phyloP scores from a whole-genome alignment of 768 basidiomycete species.

The Xanthoconium purpureum region DNA sequence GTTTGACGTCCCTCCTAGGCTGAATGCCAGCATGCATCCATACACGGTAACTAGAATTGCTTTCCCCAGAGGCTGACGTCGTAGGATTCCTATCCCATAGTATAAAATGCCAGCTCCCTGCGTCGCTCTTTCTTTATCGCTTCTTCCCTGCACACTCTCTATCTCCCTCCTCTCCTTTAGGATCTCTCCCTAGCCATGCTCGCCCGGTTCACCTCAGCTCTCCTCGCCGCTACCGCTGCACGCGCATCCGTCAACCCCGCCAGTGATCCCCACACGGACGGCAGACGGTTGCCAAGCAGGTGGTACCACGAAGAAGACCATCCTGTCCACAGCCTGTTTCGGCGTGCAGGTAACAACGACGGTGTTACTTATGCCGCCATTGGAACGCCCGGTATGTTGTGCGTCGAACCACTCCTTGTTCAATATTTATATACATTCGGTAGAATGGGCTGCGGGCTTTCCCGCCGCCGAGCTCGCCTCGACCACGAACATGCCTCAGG shows the following conservation, averaged over 20 bases:
- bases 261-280: slow-evolving; percentile 18
- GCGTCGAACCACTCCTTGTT: background rate
- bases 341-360: slow-evolving; percentile 44
- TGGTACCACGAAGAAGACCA: slow-evolving; percentile 69
- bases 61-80: slow-evolving; percentile 26
- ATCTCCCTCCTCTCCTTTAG: slow-evolving; percentile 39
- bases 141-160: slow-evolving; percentile 16
- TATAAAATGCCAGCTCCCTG: slow-evolving; percentile 26
- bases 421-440: background rate
- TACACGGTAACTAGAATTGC: slow-evolving; percentile 19
- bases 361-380: slow-evolving; percentile 50
- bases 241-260: slow-evolving; percentile 19
- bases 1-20: background rate
- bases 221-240: slow-evolving; percentile 25
- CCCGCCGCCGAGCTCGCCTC: slow-evolving; percentile 56
- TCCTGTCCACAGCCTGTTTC: slow-evolving; percentile 60
- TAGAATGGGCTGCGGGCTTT: slow-evolving; percentile 65
- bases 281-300: slow-evolving; percentile 24
- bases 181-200: slow-evolving; percentile 31
- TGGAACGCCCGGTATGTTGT: slow-evolving; percentile 54
- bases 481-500: slow-evolving; percentile 49
- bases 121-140: slow-evolving; percentile 3
- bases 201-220: slow-evolving; percentile 18
- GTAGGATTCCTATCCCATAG: slow-evolving; percentile 12
- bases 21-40: slow-evolving; percentile 10